Base-by-base conservation (phyloP, 2,329 filamentous ascomycete genomes). In the Fusarium beomiforme region DNA sequence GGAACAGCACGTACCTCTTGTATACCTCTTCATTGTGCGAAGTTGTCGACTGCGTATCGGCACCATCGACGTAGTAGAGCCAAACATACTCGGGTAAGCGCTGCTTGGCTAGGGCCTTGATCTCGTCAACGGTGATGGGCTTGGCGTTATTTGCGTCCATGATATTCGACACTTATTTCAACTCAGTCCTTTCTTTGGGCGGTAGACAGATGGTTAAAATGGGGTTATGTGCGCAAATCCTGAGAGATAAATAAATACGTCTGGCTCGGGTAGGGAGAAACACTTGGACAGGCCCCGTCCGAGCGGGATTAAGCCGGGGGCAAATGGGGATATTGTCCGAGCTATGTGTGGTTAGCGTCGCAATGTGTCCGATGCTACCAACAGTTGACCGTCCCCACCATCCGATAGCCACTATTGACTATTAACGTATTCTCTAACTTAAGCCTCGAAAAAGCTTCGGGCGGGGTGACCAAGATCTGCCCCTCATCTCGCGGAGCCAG, bases 191-290 rank as follows among this genome's bases (percentile, higher is more conserved):
- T n/a, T n/a, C n/a, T n/a, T n/a, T n/a, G n/a, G n/a, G n/a, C n/a
- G n/a, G n/a, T n/a, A n/a, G n/a, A n/a, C n/a, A n/a, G 6, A 5
- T 37, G 17, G 16, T 4, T 1, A 3, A 2, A 3, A n/a, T 3
- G 10, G 6, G 17, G 10, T 36, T 4, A 36, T 36, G 17, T 17
- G 2, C 3, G 19, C 16, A 37, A 6, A 10, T 37, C 9, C 10
- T 3, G 0, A 3, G 4, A 1, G 0, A 3, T n/a, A n/a, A n/a
- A n/a, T n/a, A 4, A 12, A 3, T 14, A 10, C 3, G 1, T 2
- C 6, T 2, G 3, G 8, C 5, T 17, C 3, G 11, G 21, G 17
- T 6, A 5, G 26, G 5, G 11, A 33, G 5, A 17, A 6, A 8
- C 8, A 41, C 29, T 10, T 23, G 13, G 8, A 23, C 9, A 13